Conservation (phyloP, 441 rosid genomes). For the Euphorbia celastroides region DNA sequence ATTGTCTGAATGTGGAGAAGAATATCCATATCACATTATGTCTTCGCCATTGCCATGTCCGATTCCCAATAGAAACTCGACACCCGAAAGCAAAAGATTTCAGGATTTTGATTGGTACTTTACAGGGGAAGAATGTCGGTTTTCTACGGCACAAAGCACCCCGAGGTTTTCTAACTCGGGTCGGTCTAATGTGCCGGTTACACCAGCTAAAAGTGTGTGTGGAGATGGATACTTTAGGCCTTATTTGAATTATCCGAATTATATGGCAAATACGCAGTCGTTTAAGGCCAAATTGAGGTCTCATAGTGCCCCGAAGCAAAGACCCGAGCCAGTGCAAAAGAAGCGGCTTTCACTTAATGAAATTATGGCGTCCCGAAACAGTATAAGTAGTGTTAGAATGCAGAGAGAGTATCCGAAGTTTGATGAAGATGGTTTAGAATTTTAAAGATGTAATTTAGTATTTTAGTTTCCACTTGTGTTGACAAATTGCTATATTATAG, state of each 20-base stretch:
- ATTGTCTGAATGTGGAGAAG: constrained; percentile 47
- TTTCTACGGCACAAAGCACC: constrained; percentile 71
- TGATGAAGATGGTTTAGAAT: not conserved
- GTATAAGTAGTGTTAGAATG: constrained; percentile 63
- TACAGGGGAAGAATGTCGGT: constrained; percentile 52
- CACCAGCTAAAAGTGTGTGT: constrained; percentile 75
- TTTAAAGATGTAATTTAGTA: too few species aligned
- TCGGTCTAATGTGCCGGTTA: constrained; percentile 36
- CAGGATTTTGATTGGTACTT: constrained; percentile 62
- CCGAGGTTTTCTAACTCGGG: constrained; percentile 46
- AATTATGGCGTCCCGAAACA: constrained; percentile 67
- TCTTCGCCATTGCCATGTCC: constrained; percentile 48
- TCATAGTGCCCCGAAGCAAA: constrained; percentile 71
- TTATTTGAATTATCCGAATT: constrained; percentile 46
- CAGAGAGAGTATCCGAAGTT: constrained; percentile 34
- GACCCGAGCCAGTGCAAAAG: constrained; percentile 53
- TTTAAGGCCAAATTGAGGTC: constrained; percentile 78
- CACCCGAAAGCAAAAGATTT: constrained; percentile 24
- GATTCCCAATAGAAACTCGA: constrained; percentile 31
- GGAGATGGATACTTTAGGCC: constrained; percentile 52
- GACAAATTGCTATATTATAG: constrained; percentile 20
- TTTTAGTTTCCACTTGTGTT: constrained; percentile 16
- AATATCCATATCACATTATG: constrained; percentile 30
- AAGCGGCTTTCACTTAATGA: constrained; percentile 62
- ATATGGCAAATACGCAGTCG: constrained; percentile 82